These are phyloP conservation scores for Termitomyces sp. DNA, from an alignment of 768 basidiomycete genomes.

Conservation along the genomic window DNA sequence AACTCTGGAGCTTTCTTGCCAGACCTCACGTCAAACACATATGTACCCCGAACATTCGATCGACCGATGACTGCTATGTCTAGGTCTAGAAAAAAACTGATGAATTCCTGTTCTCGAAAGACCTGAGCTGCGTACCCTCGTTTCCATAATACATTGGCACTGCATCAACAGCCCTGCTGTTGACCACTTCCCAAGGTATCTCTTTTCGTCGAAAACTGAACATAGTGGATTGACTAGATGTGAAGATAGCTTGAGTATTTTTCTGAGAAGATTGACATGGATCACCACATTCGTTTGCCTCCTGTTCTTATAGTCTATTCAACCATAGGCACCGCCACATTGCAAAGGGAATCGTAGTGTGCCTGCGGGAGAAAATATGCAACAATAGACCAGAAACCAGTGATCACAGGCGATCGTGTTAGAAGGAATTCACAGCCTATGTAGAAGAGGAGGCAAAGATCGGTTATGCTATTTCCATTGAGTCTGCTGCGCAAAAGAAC, in stretches of 20 bases:
- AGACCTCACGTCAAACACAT: slow-evolving; percentile 54
- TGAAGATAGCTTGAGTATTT: neutral
- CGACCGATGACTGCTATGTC: slow-evolving; percentile 53
- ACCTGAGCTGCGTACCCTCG: slow-evolving; percentile 33
- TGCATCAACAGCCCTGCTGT: slow-evolving; percentile 56
- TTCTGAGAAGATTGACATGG: slow-evolving; percentile 5
- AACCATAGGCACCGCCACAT: slow-evolving; percentile 10
- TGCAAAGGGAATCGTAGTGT: neutral
- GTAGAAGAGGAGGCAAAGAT: neutral
- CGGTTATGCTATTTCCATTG: neutral
- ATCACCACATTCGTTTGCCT: slow-evolving; percentile 1
- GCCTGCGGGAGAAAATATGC: slow-evolving; percentile 13
- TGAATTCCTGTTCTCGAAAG: neutral
- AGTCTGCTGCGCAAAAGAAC: slow-evolving; percentile 8
- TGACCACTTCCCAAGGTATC: slow-evolving; percentile 75
- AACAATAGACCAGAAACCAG: neutral
- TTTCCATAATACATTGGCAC: slow-evolving; percentile 61
- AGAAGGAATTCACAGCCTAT: neutral
- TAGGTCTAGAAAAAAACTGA: slow-evolving; percentile 35
- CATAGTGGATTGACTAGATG: slow-evolving; percentile 16
- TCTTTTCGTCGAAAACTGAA: slow-evolving; percentile 51
- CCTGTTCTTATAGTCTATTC: slow-evolving; percentile 10
- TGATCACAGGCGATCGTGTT: neutral
- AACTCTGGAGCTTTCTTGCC: slow-evolving; percentile 40
- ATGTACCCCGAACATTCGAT: slow-evolving; percentile 51